Evolutionary conservation across 352 stramenopile species (phyloP).

Genomic region (Phytophthora vignae): DNA sequence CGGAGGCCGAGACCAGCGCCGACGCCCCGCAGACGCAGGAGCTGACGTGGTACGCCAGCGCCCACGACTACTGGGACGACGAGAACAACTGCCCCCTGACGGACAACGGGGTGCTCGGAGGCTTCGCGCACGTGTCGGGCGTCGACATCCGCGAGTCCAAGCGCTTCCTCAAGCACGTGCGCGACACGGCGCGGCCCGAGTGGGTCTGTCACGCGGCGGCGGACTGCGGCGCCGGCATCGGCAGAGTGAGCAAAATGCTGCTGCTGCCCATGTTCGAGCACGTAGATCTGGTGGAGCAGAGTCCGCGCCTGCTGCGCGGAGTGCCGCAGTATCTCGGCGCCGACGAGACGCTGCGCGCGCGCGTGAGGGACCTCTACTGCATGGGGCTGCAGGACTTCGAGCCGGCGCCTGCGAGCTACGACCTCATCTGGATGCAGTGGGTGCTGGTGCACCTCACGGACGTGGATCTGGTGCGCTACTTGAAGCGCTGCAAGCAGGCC

Average conservation of each 20-base stretch:
- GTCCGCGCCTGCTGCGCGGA: conserved; percentile 87
- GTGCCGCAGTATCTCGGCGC: conserved; percentile 91
- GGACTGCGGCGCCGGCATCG: conserved; percentile 94
- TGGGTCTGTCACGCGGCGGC: conserved; percentile 58
- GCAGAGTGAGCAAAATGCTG: conserved; percentile 95
- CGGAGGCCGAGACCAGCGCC: neutral
- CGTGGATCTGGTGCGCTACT: conserved; percentile 93
- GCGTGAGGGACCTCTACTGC: conserved; percentile 88
- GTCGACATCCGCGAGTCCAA: conserved; percentile 84
- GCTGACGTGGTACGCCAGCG: conserved; percentile 76
- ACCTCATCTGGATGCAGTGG: conserved; percentile 98
- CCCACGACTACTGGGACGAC: conserved; percentile 87
- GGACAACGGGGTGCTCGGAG: conserved; percentile 95
- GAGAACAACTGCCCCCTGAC: conserved; percentile 92
- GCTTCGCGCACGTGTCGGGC: conserved; percentile 86
- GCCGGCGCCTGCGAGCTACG: conserved; percentile 78
- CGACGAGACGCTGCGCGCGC: conserved; percentile 37
- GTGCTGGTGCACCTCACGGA: conserved; percentile 96
- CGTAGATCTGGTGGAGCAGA: conserved; percentile 96
- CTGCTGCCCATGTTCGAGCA: conserved; percentile 88
- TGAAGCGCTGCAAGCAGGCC: conserved; percentile 89
- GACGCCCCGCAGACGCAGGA: conserved; percentile 7
- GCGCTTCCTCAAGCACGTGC: conserved; percentile 59
- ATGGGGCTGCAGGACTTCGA: conserved; percentile 94
- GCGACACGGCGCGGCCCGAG: conserved; percentile 47